Base-by-base conservation (phyloP, 371 early-diverging fungal species). In the Conidiobolus incongruus region DNA sequence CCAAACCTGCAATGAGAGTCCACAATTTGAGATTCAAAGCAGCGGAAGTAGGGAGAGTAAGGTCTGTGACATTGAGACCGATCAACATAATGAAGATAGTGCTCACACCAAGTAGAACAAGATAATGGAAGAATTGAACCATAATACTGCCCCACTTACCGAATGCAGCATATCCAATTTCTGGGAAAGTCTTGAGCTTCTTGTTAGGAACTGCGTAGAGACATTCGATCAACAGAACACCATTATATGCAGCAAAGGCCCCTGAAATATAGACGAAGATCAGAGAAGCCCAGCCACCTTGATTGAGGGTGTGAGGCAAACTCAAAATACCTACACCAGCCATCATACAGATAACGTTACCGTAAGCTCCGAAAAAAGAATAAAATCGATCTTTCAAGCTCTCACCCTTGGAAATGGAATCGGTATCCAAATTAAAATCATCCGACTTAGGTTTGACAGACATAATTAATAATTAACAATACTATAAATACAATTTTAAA, bases 61-160 rank as follows among this genome's bases (percentile, higher is more conserved):
- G n/a, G n/a, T n/a, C n/a, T 30, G 64, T 47, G 4, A 51, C 30
- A 33, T 71, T 67, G 4, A 52, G 46, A 30, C 71, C 71, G 13
- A 63, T 29, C 13, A 74, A 52, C 30, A 74, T 66, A 47, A 70
- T 49, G 42, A 67, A 74, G 32, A 74, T 58, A 36, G 60, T 51
- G 1, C 70, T 66, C 1, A 62, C 66, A 48, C 74, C 74, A n/a
- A 70, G 39, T n/a, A 68, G 50, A 43, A 74, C 62, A 47, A 62
- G 61, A 38, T 66, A 57, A 44, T 71, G 67, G 54, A 72, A 70
- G 45, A 68, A 64, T 44, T 56, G 49, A 46, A 59, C 55, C n/a
- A 57, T 43, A 22, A 46, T 20, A 26, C 50, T 43, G 15, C 62
- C 62, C 2, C 37, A 29, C n/a, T 38, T 49, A 16, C 62, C 62